Conservation (phyloP, 148 eudicot genomes). For the Fagopyrum esculentum region DNA sequence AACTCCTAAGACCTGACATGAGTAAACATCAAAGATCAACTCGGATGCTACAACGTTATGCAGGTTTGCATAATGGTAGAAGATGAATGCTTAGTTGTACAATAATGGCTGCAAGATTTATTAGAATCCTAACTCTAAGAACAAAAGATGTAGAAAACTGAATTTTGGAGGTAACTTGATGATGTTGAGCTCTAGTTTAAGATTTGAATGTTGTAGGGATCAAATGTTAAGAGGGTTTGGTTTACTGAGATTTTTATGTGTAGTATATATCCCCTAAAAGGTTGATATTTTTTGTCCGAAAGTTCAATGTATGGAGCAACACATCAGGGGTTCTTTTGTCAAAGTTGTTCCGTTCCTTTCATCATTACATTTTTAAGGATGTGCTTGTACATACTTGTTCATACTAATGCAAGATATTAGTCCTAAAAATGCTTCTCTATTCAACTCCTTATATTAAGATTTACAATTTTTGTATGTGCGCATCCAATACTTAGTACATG, state of each 20-base stretch:
- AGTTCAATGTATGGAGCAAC: neutral
- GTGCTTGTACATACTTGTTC: no score
- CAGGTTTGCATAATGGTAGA: neutral
- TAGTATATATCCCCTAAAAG: neutral
- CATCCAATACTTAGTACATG: no score
- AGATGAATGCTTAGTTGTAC: neutral
- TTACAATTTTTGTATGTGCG: no score
- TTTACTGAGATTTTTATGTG: neutral
- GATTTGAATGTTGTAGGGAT: neutral
- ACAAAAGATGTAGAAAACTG: neutral
- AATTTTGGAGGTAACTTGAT: constrained; percentile 6
- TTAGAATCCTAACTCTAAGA: constrained; percentile 2
- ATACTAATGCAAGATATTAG: no score
- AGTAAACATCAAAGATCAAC: constrained; percentile 1
- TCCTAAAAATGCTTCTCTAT: no score
- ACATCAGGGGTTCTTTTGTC: neutral
- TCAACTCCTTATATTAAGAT: no score
- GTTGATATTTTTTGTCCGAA: neutral
- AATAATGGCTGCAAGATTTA: neutral
- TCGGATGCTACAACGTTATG: neutral
- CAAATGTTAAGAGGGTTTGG: neutral
- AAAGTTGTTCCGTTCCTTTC: neutral
- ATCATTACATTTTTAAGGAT: neutral
- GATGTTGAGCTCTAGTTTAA: neutral
- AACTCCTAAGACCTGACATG: neutral